These are phyloP conservation scores for Incumbomyces delicatus DNA, from an alignment of 2,329 filamentous ascomycete genomes.

Conservation along the genomic window DNA sequence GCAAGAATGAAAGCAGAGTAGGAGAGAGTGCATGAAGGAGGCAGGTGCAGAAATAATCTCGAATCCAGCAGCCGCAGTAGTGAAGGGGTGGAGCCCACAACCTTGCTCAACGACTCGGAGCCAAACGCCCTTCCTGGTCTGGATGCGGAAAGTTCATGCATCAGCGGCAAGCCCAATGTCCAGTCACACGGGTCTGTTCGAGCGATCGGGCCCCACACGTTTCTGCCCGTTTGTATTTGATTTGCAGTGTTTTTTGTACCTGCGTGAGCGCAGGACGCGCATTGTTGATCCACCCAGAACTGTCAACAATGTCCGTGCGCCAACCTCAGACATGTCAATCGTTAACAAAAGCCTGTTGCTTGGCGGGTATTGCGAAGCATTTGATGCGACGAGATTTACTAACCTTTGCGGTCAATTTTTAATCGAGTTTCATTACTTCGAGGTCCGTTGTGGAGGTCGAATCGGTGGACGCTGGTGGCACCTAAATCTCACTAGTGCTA, in stretches of 20 bases:
- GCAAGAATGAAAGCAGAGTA: constrained; percentile 1
- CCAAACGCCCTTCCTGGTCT: not conserved
- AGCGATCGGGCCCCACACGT: not conserved
- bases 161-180: not conserved
- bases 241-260: constrained; percentile 4
- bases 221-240: not conserved
- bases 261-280: constrained; percentile 1
- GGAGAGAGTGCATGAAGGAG: not conserved
- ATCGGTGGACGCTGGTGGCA: not conserved
- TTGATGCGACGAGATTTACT: not conserved
- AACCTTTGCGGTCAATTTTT: not conserved
- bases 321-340: not conserved
- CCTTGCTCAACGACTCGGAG: too few relatives aligned
- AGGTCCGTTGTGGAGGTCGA: not conserved
- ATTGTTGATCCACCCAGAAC: not conserved
- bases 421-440: not conserved
- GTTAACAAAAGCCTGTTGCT: not conserved
- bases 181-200: not conserved
- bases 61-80: not conserved
- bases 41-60: constrained; percentile 1
- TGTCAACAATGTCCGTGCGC: not conserved
- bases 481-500: not conserved
- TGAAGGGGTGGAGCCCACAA: not conserved
- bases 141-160: not conserved
- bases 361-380: not conserved